phyloP scores from a whole-genome alignment of 1,139 yeast species.

The Pichia cactophila region DNA sequence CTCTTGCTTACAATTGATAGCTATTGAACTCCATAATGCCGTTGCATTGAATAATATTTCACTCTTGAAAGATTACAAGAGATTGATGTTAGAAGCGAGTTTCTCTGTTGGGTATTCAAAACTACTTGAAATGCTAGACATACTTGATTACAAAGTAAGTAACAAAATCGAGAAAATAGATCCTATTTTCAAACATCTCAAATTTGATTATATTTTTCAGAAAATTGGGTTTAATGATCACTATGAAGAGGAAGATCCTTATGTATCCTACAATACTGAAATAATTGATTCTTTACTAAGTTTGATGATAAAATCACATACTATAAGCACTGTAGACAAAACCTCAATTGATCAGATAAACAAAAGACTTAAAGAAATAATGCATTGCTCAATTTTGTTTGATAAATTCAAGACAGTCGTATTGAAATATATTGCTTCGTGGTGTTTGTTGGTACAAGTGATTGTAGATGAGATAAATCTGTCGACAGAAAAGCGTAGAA shows the following conservation, averaged over 20 bases:
- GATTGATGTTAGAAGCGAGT: conserved; percentile 42
- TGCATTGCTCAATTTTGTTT: conserved; percentile 38
- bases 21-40: conserved; percentile 67
- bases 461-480: conserved; percentile 54
- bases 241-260: conserved; percentile 14
- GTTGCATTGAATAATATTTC: conserved; percentile 45
- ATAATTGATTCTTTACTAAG: conserved; percentile 22
- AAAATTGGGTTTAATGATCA: conserved; percentile 10
- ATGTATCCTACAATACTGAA: conserved; percentile 17
- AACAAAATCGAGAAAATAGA: conserved; percentile 32
- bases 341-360: conserved; percentile 15
- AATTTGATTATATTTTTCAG: conserved; percentile 27
- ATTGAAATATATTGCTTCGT: conserved; percentile 59
- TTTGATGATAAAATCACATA: conserved; percentile 21
- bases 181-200: conserved; percentile 31
- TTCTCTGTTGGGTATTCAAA: conserved; percentile 50
- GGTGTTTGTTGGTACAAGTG: conserved; percentile 77
- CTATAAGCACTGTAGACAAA: conserved; percentile 13
- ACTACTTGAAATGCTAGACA: conserved; percentile 61
- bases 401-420: conserved; percentile 46
- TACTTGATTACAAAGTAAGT: conserved; percentile 48
- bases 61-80: conserved; percentile 47
- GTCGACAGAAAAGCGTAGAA: conserved; percentile 36
- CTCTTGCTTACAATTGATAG: conserved; percentile 53
- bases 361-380: conserved; percentile 27